Conservation (phyloP, 2,329 filamentous ascomycete species). For the Sarocladium brachiariae region DNA sequence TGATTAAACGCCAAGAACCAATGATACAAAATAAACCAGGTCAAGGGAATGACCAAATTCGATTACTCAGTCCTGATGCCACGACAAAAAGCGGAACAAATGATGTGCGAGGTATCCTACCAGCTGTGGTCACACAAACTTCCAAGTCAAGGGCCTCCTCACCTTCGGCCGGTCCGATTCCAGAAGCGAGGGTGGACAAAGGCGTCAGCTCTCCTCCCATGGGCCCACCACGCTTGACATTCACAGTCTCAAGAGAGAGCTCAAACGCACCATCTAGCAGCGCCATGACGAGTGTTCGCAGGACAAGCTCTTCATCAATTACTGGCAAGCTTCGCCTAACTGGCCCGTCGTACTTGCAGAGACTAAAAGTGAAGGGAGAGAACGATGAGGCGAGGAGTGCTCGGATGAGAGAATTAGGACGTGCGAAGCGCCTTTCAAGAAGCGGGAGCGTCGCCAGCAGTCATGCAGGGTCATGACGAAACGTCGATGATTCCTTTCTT, state of each 20-base stretch:
- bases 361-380: background rate
- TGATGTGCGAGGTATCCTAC: background rate
- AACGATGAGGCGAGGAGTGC: slow-evolving; percentile 1
- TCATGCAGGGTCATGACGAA: background rate
- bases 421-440: slow-evolving; percentile 1
- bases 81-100: background rate
- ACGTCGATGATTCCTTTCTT: too few species aligned
- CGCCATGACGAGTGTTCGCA: background rate
- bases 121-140: background rate
- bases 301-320: background rate
- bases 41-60: too few species aligned
- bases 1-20: too few species aligned
- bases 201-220: background rate
- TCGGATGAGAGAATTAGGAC: slow-evolving; percentile 3
- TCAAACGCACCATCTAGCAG: background rate
- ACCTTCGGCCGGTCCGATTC: background rate
- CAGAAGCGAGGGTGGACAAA: background rate
- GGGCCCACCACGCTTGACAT: background rate
- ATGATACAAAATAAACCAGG: too few species aligned
- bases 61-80: too few species aligned
- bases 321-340: background rate
- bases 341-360: background rate
- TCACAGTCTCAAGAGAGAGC: background rate
- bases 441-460: background rate
- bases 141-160: background rate